Base-by-base conservation (phyloP, 164 flowering plant genomes). In the Liriodendron chinense region DNA sequence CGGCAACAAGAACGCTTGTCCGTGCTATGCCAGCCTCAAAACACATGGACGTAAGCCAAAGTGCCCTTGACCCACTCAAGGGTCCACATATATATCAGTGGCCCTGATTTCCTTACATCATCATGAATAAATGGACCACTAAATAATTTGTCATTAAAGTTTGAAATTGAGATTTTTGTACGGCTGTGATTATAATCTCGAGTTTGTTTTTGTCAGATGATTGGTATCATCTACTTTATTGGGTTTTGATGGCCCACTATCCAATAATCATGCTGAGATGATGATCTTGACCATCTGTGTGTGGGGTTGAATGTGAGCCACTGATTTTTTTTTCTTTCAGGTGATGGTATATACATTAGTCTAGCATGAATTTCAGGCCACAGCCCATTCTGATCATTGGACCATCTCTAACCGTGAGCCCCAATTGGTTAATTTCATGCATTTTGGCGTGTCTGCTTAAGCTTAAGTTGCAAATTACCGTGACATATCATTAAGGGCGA, bases 21-120 rank as follows among this genome's bases (percentile, higher is more conserved):
- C 94, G 0, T 92, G 97, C 82, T 90, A 92, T 69, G 93, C 92
- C 16, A 72, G 74, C 64, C 85, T 89, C 75, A 78, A 9, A 48
- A 81, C 83, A 34, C 75, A 76, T 62, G 81, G 81, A 5, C 20
- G 67, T 63, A 78, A 69, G 72, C 70, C 74, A 67, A 81, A 81
- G 47, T 81, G 83, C 77, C 83, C 83, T 47, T 81, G 65, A 81
- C 10, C 50, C 68, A 8, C 22, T 20, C 65, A 20, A 62, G 65
- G 65, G 21, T 22, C 43, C 65, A 62, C 22, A 4, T 62, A 10
- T 62, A 10, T 34, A 34, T 34, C 43, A 34, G 0, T 34, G 43
- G 43, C 43, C 43, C 5, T 34, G 43, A 34, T 34, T 34, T 34
- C 43, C 43, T 34, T 62, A 7, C n/a, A n/a, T 21, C 12, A 62